Percentiles rank a stretch among this genome's conserved stretches.
These are phyloP conservation scores for Yamadazyma atlantica DNA, from an alignment of 1,139 yeast genomes.

Conservation along the genomic window DNA sequence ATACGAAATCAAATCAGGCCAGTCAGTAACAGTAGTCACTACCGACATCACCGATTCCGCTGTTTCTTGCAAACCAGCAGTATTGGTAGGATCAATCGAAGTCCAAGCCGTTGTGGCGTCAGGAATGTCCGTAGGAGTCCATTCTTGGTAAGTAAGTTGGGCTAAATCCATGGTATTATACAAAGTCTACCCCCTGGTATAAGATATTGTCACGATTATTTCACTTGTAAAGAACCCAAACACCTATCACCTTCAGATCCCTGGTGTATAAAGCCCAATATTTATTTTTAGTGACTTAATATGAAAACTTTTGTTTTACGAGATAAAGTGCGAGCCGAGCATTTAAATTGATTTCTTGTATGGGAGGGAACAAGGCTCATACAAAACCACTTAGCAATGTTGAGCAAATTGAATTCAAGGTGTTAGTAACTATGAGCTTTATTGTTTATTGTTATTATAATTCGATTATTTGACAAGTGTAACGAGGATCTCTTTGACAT, in stretches of 20 bases:
- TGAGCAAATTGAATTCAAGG: no score
- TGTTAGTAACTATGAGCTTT: no score
- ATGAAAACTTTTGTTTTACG: not conserved
- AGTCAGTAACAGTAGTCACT: constrained; percentile 13
- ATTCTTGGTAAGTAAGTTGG: constrained; percentile 8
- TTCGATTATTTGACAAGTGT: no score
- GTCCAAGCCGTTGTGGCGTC: constrained; percentile 19
- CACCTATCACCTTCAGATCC: no score
- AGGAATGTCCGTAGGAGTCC: constrained; percentile 26
- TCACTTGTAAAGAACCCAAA: no score
- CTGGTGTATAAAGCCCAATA: no score
- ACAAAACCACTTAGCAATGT: no score
- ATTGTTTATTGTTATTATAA: no score
- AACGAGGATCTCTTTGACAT: no score
- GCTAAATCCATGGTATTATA: not conserved
- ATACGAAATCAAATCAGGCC: constrained; percentile 15
- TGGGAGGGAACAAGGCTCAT: no score
- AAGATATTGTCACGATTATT: no score
- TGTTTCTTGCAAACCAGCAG: constrained; percentile 18
- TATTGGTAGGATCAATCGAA: constrained; percentile 22
- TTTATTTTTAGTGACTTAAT: no score
- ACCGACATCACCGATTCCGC: constrained; percentile 17
- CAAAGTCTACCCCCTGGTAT: not conserved
- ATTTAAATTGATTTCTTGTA: not conserved
- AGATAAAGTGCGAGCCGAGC: not conserved